Base-by-base conservation (phyloP, 148 eudicot species). In the Nyssa sinensis region DNA sequence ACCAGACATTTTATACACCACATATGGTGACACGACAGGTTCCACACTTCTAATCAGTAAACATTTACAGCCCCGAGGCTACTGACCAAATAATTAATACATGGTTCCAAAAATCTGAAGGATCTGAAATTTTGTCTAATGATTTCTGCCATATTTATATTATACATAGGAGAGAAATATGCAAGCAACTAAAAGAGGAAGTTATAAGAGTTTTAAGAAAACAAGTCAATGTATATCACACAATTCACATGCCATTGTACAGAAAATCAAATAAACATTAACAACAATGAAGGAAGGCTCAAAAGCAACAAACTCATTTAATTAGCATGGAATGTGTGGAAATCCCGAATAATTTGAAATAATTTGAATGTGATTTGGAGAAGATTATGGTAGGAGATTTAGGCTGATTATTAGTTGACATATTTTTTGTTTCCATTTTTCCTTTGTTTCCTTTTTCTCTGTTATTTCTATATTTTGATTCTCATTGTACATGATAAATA, bases 131-230 rank as follows among this genome's bases (percentile, higher is more conserved):
- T 19, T 55, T 44, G 16, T 55, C 59, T 3, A 5, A 39, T n/a
- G 37, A 72, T 7, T 37, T 59, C 25, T 35, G 62, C 68, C 11
- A 14, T 55, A 7, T 27, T 11, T 17, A 32, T 62, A 33, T 33
- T 12, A 76, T 67, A 23, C n/a, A 17, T 34, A 32, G 58, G 39
- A 55, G 53, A 53, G 73, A 39, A 29, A 62, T 23, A 28, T 66
- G n/a, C 47, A 61, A 37, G 37, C 32, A 61, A 72, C 25, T 10
- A 23, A 19, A 55, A n/a, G 25, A 7, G 25, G 25, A 17, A n/a
- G 24, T 19, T 24, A 4, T 17, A 1, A 13, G 59, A 55, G n/a
- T 55, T 55, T 19, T 21, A 73, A 8, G 21, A 35, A 72, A 72
- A 39, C 65, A 29, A 61, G 67, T 60, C 3, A 62, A 61, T 37